phyloP scores from a whole-genome alignment of 2,329 filamentous ascomycete species.

The Trichoderma sp. region DNA sequence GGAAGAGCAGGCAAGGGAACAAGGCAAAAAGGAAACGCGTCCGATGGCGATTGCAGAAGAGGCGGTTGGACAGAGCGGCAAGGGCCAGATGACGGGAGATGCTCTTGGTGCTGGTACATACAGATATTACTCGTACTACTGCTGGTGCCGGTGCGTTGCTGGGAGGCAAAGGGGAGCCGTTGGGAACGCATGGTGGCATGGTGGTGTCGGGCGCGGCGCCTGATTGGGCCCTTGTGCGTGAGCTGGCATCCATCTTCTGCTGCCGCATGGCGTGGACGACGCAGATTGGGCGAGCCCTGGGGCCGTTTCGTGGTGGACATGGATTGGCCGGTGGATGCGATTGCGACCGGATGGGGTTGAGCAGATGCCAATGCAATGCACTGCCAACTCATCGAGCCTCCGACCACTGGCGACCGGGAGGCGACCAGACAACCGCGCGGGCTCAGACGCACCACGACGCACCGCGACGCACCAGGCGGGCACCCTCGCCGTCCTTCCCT shows the following conservation, averaged over 20 bases:
- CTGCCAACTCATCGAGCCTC: constrained; percentile 32
- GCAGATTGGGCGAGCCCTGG: constrained; percentile 34
- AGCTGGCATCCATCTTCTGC: constrained; percentile 35
- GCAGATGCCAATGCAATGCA: constrained; percentile 30
- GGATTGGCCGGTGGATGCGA: constrained; percentile 33
- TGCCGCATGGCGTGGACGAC: constrained; percentile 37
- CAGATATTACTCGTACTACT: background rate
- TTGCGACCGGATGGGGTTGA: constrained; percentile 24
- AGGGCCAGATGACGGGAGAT: background rate
- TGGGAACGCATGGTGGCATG: constrained; percentile 27
- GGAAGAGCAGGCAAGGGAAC: background rate
- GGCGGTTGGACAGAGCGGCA: background rate
- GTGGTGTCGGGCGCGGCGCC: constrained; percentile 31
- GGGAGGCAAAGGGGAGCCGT: constrained; percentile 9
- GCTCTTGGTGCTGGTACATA: constrained; percentile 8
- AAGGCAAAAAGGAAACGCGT: background rate
- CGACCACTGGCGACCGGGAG: constrained; percentile 20
- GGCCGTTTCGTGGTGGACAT: constrained; percentile 31
- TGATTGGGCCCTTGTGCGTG: constrained; percentile 38
- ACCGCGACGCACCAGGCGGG: background rate
- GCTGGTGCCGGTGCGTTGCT: constrained; percentile 7
- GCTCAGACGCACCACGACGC: constrained; percentile 17
- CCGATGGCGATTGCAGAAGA: background rate
- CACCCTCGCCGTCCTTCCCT: constrained; percentile 18
- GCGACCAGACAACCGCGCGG: constrained; percentile 20